phyloP scores from a whole-genome alignment of 139 green algal species.

The Chlamydomonas schloesseri region DNA sequence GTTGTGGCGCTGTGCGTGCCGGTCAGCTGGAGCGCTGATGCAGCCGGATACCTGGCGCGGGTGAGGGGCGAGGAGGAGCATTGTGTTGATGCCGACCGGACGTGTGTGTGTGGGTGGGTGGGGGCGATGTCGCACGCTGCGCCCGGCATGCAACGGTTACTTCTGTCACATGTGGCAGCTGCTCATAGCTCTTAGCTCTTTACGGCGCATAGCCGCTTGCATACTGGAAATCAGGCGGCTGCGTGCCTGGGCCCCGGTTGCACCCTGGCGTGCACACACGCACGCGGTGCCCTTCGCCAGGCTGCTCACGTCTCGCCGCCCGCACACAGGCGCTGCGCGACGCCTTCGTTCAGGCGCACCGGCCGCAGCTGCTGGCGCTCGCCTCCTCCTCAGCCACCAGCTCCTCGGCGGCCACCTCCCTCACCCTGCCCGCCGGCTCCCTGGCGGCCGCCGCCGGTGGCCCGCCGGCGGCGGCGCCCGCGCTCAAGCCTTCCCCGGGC shows the following conservation, averaged over 20 bases:
- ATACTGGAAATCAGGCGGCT: too few relatives aligned
- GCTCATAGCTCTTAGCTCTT: too few relatives aligned
- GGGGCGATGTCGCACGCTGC: too few relatives aligned
- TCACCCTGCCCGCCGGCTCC: not conserved
- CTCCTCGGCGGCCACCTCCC: not conserved
- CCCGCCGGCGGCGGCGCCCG: not conserved
- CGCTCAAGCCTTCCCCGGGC: not conserved
- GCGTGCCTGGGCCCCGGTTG: too few relatives aligned
- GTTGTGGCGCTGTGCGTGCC: constrained; percentile 7
- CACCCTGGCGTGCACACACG: too few relatives aligned
- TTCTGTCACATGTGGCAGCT: too few relatives aligned
- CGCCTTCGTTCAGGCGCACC: constrained; percentile 26
- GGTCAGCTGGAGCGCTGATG: not conserved
- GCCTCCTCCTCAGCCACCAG: not conserved
- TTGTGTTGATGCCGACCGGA: too few relatives aligned
- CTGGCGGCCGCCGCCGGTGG: not conserved
- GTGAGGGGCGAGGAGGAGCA: not conserved
- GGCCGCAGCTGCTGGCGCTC: constrained; percentile 5
- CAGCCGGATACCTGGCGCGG: not conserved
- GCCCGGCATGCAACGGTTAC: too few relatives aligned
- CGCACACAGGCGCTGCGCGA: constrained; percentile 5
- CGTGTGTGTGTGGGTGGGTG: too few relatives aligned
- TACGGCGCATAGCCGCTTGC: too few relatives aligned
- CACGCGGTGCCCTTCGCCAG: too few relatives aligned
- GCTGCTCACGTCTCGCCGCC: too few relatives aligned